Base-by-base conservation (phyloP, 768 basidiomycete genomes). In the Crepidotus variabilis region DNA sequence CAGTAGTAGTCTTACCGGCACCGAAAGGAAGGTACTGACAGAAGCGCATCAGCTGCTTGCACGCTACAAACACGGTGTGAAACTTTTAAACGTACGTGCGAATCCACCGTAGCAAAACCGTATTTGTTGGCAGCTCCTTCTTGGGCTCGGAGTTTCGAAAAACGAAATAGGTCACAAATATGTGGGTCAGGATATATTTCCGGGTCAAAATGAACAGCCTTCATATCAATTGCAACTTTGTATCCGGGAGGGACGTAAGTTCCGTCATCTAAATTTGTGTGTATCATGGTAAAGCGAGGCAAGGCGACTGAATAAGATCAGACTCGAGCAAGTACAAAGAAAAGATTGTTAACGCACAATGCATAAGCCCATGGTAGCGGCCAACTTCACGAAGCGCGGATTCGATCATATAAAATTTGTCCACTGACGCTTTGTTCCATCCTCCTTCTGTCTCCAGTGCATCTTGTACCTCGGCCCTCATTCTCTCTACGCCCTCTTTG, bases 21-120 rank as follows among this genome's bases (percentile, higher is more conserved):
- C 74, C 70, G 61, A 74, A 76, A n/a, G 72, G 71, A 46, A 75
- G 66, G 57, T 70, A 73, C 73, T 76, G 50, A 18, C 55, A 47
- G 34, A 54, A 36, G 47, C 14, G 51, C 47, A 28, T 47, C 48
- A 23, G 20, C 53, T 54, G 10, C 32, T 36, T 52, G 56, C 51
- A 56, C 43, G 18, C 18, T 46, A 51, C 45, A 52, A 48, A 50
- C 35, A 24, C 35, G 35, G 13, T 18, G 23, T 33, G 20, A 50
- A 46, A 58, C 13, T 39, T 20, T 39, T 61, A 59, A 55, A 63
- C 72, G 23, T 55, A 73, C 74, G 59, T 70, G 61, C 23, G 63
- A 67, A 63, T 74, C 72, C 10, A 72, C 62, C 6, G 69, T 70
- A 2, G 72, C 66, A 52, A 73, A 74, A 18, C 67, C 69, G 54